Base-by-base conservation (phyloP, 352 stramenopile genomes). In the Phytopythium ostracodes region DNA sequence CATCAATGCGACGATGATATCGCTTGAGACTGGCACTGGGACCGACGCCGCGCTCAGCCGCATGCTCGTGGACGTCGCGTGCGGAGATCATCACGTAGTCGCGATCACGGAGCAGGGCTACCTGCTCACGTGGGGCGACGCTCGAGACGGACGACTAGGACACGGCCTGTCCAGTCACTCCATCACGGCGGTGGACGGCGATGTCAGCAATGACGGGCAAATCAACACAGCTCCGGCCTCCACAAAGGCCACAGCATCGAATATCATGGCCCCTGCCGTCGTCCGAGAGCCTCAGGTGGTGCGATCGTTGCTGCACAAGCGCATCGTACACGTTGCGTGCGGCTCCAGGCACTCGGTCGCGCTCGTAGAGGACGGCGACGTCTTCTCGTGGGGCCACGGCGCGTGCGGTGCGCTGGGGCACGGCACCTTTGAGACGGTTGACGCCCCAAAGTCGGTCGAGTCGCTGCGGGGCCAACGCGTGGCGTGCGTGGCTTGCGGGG, bases 101-200 rank as follows among this genome's bases (percentile, higher is more conserved):
- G 86, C 77, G 29, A 64, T 84, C 47, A 91, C 80, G 2, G 84
- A 95, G 63, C 81, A 89, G 40, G 84, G 82, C 20, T 88, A 91
- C 65, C 38, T 91, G 36, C 64, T 92, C 36, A 79, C 77, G n/a
- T 95, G 80, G 81, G 86, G 86, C n/a, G 70, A 84, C n/a, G 72
- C 71, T 11, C 59, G 63, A 4, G 66, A 78, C 12, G 69, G 20
- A 44, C 40, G 12, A 29, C 47, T 29, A 4, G n/a, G 68, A 22
- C 27, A 33, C 63, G 14, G 44, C 51, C 3, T 22, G 29, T 2
- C 53, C 15, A 36, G 36, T 24, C 17, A 14, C 31, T 24, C 27
- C 14, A 40, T 22, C 33, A 1, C 49, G 29, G 12, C 15, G 27
- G 24, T 38, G 8, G 17, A 25, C 17, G 27, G n/a, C 6, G 18